Evolutionary conservation across 2,329 filamentous ascomycete genomes (phyloP), one percentile per base, ranked within the genome.

Genomic region (Cladorrhinum sp.): DNA sequence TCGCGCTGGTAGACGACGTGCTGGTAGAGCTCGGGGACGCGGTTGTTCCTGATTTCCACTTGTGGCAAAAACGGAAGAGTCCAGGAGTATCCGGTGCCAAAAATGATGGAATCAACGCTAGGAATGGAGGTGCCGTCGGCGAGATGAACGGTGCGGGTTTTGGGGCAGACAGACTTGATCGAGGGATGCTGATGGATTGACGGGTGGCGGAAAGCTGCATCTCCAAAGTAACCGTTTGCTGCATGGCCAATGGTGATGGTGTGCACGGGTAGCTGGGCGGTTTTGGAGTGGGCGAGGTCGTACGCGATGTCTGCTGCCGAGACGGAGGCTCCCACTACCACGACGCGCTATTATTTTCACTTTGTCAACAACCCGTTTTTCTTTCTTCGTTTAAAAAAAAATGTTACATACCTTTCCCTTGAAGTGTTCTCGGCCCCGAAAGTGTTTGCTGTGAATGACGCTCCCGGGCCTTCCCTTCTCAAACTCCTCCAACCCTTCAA

Each of bases 11-110:
- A 84, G 6, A 86, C 80, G 0, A 86, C 73, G 66, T 87, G 84
- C 66, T 84, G 81, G 65, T 85, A 87, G 0, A 87, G 72, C 8
- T 76, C 78, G 0, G 80, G 80, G 0, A 86, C 76, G 1, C 83
- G 78, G 65, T 85, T 85, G 66, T 84, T 84, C 12, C 78, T 75
- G 0, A 81, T 71, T 2, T 76, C 70, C 0, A 87, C 75, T 1
- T 77, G 68, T 0, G 82, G 82, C 0, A 87, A 69, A 67, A 88
- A 89, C 0, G 85, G 85, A 0, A 88, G 69, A 0, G 83, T 84
- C 84, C 84, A 89, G 24, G 77, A 80, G 69, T 87, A 89, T 0
- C 87, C 87, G 0, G 87, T 90, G 22, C 85, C 86, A 61, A 89
- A 86, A 64, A 90, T 81, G 62, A 90, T 77, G 65, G 82, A 69